Evolutionary conservation across 2,329 filamentous ascomycete species (phyloP).

Genomic region (Blumeria hordei): DNA sequence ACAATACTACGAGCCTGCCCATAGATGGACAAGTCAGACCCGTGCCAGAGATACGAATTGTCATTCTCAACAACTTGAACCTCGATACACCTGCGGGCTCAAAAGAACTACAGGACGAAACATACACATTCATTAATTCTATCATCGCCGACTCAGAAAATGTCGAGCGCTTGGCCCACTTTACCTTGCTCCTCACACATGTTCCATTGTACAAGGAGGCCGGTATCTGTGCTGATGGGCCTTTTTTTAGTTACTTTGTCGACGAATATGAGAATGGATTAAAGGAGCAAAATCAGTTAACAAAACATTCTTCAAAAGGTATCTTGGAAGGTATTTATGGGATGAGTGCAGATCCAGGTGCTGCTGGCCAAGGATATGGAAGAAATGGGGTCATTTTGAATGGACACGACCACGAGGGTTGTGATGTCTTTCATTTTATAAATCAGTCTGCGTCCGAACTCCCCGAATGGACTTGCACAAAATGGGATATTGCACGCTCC

Average conservation of each 20-base stretch:
- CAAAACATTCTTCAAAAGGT: constrained; percentile 41
- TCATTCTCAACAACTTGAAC: constrained; percentile 83
- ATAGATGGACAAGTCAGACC: constrained; percentile 22
- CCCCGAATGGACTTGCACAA: constrained; percentile 18
- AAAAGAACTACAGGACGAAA: constrained; percentile 42
- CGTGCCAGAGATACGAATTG: constrained; percentile 48
- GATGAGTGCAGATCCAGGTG: constrained; percentile 36
- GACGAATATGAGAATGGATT: constrained; percentile 45
- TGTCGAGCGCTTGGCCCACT: constrained; percentile 36
- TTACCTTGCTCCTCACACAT: constrained; percentile 75
- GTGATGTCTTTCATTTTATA: constrained; percentile 67
- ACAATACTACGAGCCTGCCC: constrained; percentile 13
- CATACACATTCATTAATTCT: constrained; percentile 52
- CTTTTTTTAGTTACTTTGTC: constrained; percentile 57
- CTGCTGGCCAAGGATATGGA: constrained; percentile 36
- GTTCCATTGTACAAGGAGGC: constrained; percentile 68
- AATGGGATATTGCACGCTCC: constrained; percentile 22
- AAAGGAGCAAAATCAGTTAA: constrained; percentile 79
- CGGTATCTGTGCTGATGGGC: constrained; percentile 64
- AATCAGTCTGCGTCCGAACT: constrained; percentile 26
- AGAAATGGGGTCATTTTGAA: constrained; percentile 62
- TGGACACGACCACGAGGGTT: constrained; percentile 88
- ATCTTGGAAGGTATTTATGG: constrained; percentile 73
- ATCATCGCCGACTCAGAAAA: constrained; percentile 37
- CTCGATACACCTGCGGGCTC: constrained; percentile 61